Evolutionary conservation across 129 eudicot species (phyloP).

Genomic region (Sambucus nigra): DNA sequence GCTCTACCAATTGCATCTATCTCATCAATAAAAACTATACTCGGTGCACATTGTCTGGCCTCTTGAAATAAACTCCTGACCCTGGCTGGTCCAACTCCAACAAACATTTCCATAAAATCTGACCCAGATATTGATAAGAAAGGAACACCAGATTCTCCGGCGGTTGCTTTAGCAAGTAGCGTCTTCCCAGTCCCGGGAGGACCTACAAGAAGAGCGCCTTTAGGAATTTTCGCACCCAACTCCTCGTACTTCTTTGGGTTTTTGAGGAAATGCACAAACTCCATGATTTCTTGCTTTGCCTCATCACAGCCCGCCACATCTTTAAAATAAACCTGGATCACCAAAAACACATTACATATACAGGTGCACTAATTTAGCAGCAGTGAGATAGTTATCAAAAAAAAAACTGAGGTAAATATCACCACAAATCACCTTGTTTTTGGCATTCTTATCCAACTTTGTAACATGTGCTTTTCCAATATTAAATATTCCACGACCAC

Average conservation of each 20-base stretch:
- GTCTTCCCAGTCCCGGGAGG: constrained; percentile 95
- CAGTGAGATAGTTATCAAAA: background rate
- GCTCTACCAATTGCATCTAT: constrained; percentile 83
- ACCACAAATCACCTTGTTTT: constrained; percentile 39
- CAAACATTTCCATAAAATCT: constrained; percentile 89
- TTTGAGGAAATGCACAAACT: constrained; percentile 64
- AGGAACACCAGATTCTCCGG: constrained; percentile 82
- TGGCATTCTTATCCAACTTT: constrained; percentile 66
- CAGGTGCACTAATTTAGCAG: background rate
- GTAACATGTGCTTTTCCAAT: constrained; percentile 65
- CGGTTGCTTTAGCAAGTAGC: constrained; percentile 80
- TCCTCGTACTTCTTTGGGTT: constrained; percentile 71
- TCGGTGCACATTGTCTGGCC: constrained; percentile 77
- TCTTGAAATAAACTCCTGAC: constrained; percentile 74
- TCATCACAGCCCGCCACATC: constrained; percentile 88
- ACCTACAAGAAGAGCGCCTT: constrained; percentile 84
- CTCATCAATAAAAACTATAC: constrained; percentile 76
- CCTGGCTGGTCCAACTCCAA: constrained; percentile 75
- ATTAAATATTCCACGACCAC: constrained; percentile 58
- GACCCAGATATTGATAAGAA: constrained; percentile 71
- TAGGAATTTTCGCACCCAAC: constrained; percentile 80
- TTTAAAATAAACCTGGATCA: constrained; percentile 57
- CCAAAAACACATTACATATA: background rate
- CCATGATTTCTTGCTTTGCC: constrained; percentile 89
- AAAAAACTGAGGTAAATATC: too few species aligned